phyloP scores from a whole-genome alignment of 306 rosid genomes.

The Trifolium repens region DNA sequence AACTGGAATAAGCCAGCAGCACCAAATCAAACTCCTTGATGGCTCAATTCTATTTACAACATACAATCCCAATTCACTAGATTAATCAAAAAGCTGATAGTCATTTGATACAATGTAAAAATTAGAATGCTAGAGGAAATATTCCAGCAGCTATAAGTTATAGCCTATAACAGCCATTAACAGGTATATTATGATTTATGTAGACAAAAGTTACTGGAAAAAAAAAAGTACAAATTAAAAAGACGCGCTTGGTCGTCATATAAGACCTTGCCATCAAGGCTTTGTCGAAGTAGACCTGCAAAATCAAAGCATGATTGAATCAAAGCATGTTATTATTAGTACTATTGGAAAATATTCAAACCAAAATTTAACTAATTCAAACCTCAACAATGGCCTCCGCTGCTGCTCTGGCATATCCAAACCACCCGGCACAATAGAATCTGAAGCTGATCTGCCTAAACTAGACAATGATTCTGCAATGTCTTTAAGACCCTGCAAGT shows the following conservation, averaged over 20 bases:
- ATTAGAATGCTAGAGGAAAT: slow-evolving; percentile 20
- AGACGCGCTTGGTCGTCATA: background rate
- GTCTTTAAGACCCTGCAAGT: slow-evolving; percentile 83
- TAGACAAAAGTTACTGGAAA: slow-evolving; percentile 23
- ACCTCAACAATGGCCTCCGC: slow-evolving; percentile 65
- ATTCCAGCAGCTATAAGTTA: slow-evolving; percentile 9
- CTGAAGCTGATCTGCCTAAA: slow-evolving; percentile 49
- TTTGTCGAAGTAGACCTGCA: slow-evolving; percentile 63
- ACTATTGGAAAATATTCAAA: too few species aligned
- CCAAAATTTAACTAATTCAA: slow-evolving; percentile 31
- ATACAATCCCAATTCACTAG: slow-evolving; percentile 27
- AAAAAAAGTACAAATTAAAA: slow-evolving; percentile 4
- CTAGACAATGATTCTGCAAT: slow-evolving; percentile 50
- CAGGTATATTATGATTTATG: slow-evolving; percentile 36
- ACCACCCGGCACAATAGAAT: slow-evolving; percentile 47
- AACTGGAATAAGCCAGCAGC: background rate
- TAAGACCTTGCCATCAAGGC: slow-evolving; percentile 47
- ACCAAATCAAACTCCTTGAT: slow-evolving; percentile 1
- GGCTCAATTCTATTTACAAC: slow-evolving; percentile 41
- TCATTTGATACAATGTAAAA: background rate
- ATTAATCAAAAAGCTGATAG: background rate
- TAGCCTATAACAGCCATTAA: background rate
- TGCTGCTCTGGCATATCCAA: slow-evolving; percentile 46
- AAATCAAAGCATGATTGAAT: background rate
- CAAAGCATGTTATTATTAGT: background rate